These are phyloP conservation scores for Neurospora tetrasperma DNA, from an alignment of 495 filamentous ascomycete genomes.

Conservation along the genomic window DNA sequence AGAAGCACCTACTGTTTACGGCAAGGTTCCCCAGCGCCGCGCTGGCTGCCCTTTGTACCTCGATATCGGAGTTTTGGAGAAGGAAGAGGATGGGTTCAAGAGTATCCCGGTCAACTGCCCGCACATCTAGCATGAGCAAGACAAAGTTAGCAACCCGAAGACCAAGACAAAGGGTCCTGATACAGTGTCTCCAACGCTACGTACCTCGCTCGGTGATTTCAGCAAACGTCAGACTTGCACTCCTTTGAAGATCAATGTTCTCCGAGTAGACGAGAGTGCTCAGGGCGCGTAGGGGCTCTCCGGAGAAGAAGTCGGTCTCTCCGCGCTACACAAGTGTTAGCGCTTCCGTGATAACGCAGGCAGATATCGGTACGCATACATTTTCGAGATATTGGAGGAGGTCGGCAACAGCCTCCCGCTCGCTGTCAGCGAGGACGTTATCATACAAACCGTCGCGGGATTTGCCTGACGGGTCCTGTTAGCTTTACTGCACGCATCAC, in stretches of 20 bases:
- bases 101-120: constrained; percentile 89
- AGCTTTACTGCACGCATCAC: constrained; percentile 1
- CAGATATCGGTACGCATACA: constrained; percentile 39
- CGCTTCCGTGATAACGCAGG: not conserved
- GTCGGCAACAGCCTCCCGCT: constrained; percentile 94
- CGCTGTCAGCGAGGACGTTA: constrained; percentile 87
- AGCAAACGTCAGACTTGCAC: constrained; percentile 95
- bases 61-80: constrained; percentile 87
- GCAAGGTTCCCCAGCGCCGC: constrained; percentile 93
- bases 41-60: constrained; percentile 94
- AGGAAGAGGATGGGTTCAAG: constrained; percentile 93
- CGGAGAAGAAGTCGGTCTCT: constrained; percentile 96
- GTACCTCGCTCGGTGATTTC: constrained; percentile 97
- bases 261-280: constrained; percentile 96
- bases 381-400: constrained; percentile 93
- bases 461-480: constrained; percentile 46
- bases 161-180: not conserved
- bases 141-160: constrained; percentile 11
- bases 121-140: constrained; percentile 57
- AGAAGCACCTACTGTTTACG: constrained; percentile 68
- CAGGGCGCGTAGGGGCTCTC: constrained; percentile 88
- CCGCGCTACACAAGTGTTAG: constrained; percentile 49
- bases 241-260: constrained; percentile 96
- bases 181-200: constrained; percentile 13
- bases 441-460: constrained; percentile 92